Evolutionary conservation across 192 early-diverging fungal genomes (phyloP).

Genomic region (Lunasporangiospora selenospora): DNA sequence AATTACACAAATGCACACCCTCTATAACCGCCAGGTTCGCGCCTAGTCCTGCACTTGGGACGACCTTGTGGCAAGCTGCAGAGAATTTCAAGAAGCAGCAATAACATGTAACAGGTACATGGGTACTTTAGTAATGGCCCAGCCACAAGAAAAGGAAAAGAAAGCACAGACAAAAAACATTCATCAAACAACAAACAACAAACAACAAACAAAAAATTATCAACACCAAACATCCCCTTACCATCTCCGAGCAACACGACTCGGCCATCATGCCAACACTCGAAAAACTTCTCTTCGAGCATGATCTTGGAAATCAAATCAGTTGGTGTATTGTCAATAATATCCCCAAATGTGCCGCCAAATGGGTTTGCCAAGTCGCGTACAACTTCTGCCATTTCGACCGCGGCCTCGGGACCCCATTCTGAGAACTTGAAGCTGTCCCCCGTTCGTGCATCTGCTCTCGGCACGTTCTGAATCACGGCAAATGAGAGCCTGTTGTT

Average conservation of each 20-base stretch:
- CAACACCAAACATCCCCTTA: too few relatives aligned
- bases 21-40: constrained; percentile 40
- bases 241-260: constrained; percentile 38
- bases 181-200: neutral
- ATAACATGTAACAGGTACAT: too few relatives aligned
- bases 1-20: constrained; percentile 35
- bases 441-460: constrained; percentile 3
- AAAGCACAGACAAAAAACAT: neutral
- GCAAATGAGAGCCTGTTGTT: constrained; percentile 13
- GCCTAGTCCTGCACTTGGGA: constrained; percentile 40
- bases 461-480: constrained; percentile 14
- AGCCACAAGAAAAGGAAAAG: neutral
- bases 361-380: constrained; percentile 4
- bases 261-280: constrained; percentile 36
- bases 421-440: constrained; percentile 20
- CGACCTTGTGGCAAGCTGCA: constrained; percentile 46
- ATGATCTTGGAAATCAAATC: constrained; percentile 40
- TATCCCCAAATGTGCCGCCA: constrained; percentile 23
- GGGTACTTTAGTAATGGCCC: neutral
- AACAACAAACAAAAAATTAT: neutral
- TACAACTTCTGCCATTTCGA: constrained; percentile 16
- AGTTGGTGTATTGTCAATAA: constrained; percentile 29
- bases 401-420: constrained; percentile 8
- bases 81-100: too few relatives aligned
- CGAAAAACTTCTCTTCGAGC: constrained; percentile 45